Evolutionary conservation across 78 protist genomes (phyloP).

Genomic region (Pigoraptor vietnamica): DNA sequence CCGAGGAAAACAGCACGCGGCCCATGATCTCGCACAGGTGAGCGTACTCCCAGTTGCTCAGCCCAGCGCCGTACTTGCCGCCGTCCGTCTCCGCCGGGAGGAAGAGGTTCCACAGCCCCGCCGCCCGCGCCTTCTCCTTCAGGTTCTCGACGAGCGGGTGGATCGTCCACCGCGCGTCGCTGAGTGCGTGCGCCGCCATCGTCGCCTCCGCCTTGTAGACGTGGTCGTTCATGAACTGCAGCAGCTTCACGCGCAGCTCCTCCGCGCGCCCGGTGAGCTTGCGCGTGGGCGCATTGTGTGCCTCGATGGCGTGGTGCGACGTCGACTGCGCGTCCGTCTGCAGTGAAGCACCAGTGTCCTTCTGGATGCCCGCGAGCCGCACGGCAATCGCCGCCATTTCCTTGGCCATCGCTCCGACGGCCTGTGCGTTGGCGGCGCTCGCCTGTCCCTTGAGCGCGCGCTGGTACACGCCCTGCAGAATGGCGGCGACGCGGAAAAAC

Average conservation of each 20-base stretch:
- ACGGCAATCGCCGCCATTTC: neutral
- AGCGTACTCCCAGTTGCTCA: slow-evolving; percentile 62
- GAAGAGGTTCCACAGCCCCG: slow-evolving; percentile 53
- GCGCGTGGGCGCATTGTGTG: neutral
- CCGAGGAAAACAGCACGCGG: slow-evolving; percentile 16
- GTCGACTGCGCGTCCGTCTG: neutral
- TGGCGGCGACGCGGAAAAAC: slow-evolving; percentile 53
- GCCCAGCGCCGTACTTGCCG: slow-evolving; percentile 20
- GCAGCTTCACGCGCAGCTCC: neutral
- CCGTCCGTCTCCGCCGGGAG: slow-evolving; percentile 12
- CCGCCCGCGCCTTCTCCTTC: slow-evolving; percentile 29
- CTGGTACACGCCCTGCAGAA: slow-evolving; percentile 46
- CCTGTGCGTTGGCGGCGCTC: neutral
- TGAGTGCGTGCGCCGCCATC: neutral
- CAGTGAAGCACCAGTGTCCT: neutral
- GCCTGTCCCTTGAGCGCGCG: slow-evolving; percentile 50
- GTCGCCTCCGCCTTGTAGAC: slow-evolving; percentile 28
- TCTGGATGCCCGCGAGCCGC: neutral
- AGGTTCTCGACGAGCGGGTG: slow-evolving; percentile 28
- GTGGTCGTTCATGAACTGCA: slow-evolving; percentile 39
- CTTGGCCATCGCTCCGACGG: neutral
- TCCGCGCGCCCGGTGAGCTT: neutral
- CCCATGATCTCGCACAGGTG: slow-evolving; percentile 63
- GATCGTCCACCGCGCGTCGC: slow-evolving; percentile 6
- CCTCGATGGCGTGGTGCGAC: neutral